Conservation (phyloP, 176 grass and related monocot genomes). For the Alopecurus myosuroides region DNA sequence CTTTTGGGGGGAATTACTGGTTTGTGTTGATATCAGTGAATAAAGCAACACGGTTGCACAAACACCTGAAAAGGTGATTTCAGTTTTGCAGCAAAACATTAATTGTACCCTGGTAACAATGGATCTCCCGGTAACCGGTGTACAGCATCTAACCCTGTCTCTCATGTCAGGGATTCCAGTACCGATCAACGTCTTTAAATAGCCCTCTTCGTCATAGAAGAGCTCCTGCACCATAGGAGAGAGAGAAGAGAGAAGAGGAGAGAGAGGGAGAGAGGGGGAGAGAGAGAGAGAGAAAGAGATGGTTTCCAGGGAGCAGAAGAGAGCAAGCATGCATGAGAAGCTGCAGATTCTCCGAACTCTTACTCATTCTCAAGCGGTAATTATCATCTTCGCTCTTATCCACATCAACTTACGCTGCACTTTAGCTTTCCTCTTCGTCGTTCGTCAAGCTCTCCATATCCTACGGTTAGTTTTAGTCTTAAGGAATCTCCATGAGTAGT, state of each 20-base stretch:
- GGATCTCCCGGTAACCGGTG: not conserved
- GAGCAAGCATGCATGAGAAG: conserved; percentile 54
- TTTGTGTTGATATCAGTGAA: not conserved
- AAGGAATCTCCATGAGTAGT: not conserved
- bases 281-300: conserved; percentile 13
- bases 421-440: not conserved
- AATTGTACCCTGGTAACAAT: not conserved
- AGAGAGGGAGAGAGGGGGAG: too few species aligned
- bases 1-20: not conserved
- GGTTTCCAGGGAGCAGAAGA: conserved; percentile 62
- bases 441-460: not conserved
- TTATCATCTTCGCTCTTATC: not conserved
- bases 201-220: not conserved
- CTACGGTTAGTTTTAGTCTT: not conserved
- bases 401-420: not conserved
- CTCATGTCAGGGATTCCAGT: conserved; percentile 2
- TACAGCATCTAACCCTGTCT: not conserved
- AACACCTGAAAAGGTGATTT: not conserved
- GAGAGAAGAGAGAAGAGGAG: not conserved
- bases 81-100: not conserved
- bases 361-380: conserved; percentile 81
- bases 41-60: not conserved
- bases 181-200: conserved; percentile 32
- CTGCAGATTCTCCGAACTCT: conserved; percentile 62
- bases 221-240: not conserved